phyloP scores from a whole-genome alignment of 495 filamentous ascomycete species.

The Penicillium atrosanguineum region DNA sequence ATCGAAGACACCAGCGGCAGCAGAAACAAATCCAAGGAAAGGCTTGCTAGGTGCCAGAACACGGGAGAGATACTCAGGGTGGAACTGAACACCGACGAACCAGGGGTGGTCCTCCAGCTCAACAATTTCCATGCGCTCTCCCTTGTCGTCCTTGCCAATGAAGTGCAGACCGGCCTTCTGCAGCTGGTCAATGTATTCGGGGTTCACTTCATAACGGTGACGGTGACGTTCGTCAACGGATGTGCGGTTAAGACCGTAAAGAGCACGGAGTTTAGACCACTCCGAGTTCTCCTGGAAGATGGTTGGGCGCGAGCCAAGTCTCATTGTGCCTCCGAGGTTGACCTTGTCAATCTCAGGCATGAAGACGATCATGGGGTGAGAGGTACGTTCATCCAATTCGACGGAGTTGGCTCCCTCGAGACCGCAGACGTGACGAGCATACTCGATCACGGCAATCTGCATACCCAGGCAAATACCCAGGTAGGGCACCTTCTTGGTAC shows the following conservation, averaged over 20 bases:
- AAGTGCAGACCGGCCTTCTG: slow-evolving; percentile 33
- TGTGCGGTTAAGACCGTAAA: slow-evolving; percentile 56
- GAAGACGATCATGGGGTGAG: slow-evolving; percentile 69
- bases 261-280: slow-evolving; percentile 70
- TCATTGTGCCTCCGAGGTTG: slow-evolving; percentile 86
- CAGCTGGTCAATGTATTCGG: slow-evolving; percentile 32
- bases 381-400: slow-evolving; percentile 59
- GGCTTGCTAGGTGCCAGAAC: slow-evolving; percentile 72
- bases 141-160: slow-evolving; percentile 73
- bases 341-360: slow-evolving; percentile 84
- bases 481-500: slow-evolving; percentile 75
- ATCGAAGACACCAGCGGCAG: slow-evolving; percentile 45
- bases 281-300: slow-evolving; percentile 74
- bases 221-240: slow-evolving; percentile 48
- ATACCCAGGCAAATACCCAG: slow-evolving; percentile 92
- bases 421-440: slow-evolving; percentile 66
- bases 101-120: slow-evolving; percentile 86
- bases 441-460: slow-evolving; percentile 91
- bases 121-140: slow-evolving; percentile 85
- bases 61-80: slow-evolving; percentile 74
- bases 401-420: slow-evolving; percentile 59
- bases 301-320: slow-evolving; percentile 72
- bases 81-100: slow-evolving; percentile 86
- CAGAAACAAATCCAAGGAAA: slow-evolving; percentile 84
- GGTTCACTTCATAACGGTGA: slow-evolving; percentile 46